phyloP scores from a whole-genome alignment of 202 grass and related monocot species.

The Schoenoplectus triqueter region DNA sequence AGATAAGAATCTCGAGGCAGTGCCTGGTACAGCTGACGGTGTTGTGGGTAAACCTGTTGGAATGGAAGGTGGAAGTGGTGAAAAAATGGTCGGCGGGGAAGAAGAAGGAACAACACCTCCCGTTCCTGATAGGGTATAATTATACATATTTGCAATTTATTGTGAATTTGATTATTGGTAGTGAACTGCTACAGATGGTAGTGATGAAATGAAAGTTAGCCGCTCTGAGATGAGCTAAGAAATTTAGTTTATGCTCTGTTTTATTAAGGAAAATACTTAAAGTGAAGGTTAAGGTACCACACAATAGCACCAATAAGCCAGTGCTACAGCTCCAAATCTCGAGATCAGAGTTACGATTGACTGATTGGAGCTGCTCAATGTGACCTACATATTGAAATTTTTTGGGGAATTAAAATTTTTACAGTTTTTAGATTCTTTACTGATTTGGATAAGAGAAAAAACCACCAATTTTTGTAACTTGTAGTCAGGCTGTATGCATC shows the following conservation, averaged over 20 bases:
- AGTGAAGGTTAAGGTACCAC: background rate
- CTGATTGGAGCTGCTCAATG: background rate
- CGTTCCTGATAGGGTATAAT: slow-evolving; percentile 78
- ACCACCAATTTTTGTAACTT: background rate
- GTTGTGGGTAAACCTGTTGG: slow-evolving; percentile 58
- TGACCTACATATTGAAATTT: background rate
- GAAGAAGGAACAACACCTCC: slow-evolving; percentile 72
- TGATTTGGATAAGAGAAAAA: background rate
- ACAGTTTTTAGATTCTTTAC: slow-evolving; percentile 6
- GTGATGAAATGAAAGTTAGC: slow-evolving; percentile 15
- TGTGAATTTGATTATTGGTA: background rate
- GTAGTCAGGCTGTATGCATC: background rate
- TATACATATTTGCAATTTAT: slow-evolving; percentile 32
- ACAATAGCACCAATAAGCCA: background rate
- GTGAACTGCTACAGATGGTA: background rate
- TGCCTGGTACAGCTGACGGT: slow-evolving; percentile 57
- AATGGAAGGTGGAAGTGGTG: slow-evolving; percentile 87
- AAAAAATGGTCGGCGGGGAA: slow-evolving; percentile 66
- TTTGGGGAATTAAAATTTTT: too few relatives aligned
- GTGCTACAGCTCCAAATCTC: background rate
- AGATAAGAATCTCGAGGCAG: slow-evolving; percentile 65
- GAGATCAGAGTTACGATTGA: background rate
- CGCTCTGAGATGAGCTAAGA: background rate
- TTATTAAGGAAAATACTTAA: background rate
- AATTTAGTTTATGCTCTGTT: background rate